Evolutionary conservation across 2,329 filamentous ascomycete genomes (phyloP), one percentile per base, ranked within the genome.

Genomic region (Penicillium sp.): DNA sequence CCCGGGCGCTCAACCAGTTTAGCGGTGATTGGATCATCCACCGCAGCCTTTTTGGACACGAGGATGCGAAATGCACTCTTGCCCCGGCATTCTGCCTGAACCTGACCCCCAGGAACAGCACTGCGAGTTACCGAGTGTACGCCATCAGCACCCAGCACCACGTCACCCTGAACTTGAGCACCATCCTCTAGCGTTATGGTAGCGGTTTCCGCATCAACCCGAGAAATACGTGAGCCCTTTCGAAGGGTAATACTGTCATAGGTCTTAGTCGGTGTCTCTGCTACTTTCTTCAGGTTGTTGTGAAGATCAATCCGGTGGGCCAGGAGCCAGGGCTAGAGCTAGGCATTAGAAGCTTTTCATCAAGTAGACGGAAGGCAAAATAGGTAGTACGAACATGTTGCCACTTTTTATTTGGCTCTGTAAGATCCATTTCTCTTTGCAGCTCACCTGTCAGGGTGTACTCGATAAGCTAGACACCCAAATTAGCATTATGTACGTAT

Each of bases 51-150:
- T 1, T 75, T 73, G 0, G 76, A 70, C 0, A 85, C 73, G 5
- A 84, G 65, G 66, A 84, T 85, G 7, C 83, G 75, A 64, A 83
- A 85, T 0, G 82, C 81, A 45, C 77, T 81, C 12, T 83, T 83
- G 2, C 82, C 82, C 3, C 77, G 79, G 1, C 74, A 71, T 43
- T 74, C 76, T 3, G 77, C 70, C 33, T 71, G 69, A 18, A 74
- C 61, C 4, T 68, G 38, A 7, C 47, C 23, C 14, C 42, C 42
- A 3, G 64, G 33, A 55, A 54, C 2, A 51, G 59, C 2, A 60
- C 73, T 11, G 63, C 63, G 60, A 1, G 66, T 61, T 5, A 64
- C 56, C 0, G 70, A 72, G 50, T 77, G 71, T 3, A 83, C 79
- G 0, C 82, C 82, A 59, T 84, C 82, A 0, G 81, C 82, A 2